Conservation (phyloP, 2,329 filamentous ascomycete genomes). For the Didymella arachidicola region DNA sequence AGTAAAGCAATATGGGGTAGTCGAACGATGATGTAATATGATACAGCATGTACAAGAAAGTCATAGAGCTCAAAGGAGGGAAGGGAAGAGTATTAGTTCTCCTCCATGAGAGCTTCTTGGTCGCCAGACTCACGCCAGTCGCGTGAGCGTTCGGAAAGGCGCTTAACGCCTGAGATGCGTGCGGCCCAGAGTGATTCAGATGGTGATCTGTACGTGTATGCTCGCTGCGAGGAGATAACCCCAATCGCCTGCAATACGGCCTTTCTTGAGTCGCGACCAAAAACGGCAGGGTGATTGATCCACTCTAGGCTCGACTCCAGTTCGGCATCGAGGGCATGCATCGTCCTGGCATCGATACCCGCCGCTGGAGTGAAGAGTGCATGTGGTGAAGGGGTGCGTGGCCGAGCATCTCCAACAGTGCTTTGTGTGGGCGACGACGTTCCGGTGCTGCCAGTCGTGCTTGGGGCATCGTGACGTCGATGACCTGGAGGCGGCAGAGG, state of each 20-base stretch:
- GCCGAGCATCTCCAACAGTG: constrained; percentile 46
- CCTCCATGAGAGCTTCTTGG: constrained; percentile 68
- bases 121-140: constrained; percentile 91
- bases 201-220: constrained; percentile 89
- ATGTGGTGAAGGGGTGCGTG: constrained; percentile 50
- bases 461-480: constrained; percentile 49
- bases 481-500: constrained; percentile 75
- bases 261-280: constrained; percentile 91
- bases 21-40: constrained; percentile 25
- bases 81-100: constrained; percentile 44
- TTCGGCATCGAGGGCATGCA: constrained; percentile 87
- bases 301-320: constrained; percentile 91
- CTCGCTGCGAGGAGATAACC: constrained; percentile 92
- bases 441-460: constrained; percentile 50
- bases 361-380: constrained; percentile 65
- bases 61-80: constrained; percentile 18
- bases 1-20: constrained; percentile 17
- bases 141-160: constrained; percentile 80
- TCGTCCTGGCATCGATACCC: constrained; percentile 84
- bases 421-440: constrained; percentile 51
- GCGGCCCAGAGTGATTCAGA: constrained; percentile 90
- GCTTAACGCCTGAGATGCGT: constrained; percentile 80
- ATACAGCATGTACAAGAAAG: constrained; percentile 30
- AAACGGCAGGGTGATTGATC: constrained; percentile 97
- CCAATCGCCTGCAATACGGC: constrained; percentile 95